phyloP scores from a whole-genome alignment of 164 flowering plant species.

The Umbellularia californica region DNA sequence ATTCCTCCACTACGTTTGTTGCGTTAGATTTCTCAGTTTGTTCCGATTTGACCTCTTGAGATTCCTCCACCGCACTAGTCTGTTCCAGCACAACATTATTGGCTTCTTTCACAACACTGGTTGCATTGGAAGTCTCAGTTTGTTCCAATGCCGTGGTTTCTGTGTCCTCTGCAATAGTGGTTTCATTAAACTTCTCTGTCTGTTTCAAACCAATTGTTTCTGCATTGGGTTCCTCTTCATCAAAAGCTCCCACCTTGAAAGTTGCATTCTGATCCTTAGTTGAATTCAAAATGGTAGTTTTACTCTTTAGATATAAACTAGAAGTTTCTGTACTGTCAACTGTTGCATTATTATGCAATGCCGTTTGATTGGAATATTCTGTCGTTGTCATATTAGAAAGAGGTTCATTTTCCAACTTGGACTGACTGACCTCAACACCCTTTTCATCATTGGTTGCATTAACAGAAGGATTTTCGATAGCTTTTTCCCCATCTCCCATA shows the following conservation, averaged over 20 bases:
- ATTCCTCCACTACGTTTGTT: slow-evolving; percentile 5
- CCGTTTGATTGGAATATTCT: slow-evolving; percentile 26
- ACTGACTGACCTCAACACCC: slow-evolving; percentile 10
- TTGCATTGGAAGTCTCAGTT: slow-evolving; percentile 8
- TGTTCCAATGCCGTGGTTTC: slow-evolving; percentile 9
- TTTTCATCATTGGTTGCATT: slow-evolving; percentile 24
- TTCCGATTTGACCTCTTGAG: slow-evolving; percentile 1
- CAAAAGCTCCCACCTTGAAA: slow-evolving; percentile 1
- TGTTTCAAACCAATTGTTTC: slow-evolving; percentile 19
- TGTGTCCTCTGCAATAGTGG: slow-evolving; percentile 2
- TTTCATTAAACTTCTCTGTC: slow-evolving; percentile 20
- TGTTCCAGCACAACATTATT: slow-evolving; percentile 10
- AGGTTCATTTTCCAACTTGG: slow-evolving; percentile 14
- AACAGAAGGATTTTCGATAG: slow-evolving; percentile 15
- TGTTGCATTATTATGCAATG: slow-evolving; percentile 15
- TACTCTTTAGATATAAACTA: slow-evolving; percentile 16
- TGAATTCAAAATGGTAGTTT: slow-evolving; percentile 1
- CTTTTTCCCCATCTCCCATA: slow-evolving; percentile 7
- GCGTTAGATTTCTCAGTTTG: slow-evolving; percentile 23
- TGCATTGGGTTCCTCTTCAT: slow-evolving; percentile 18
- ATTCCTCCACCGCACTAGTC: slow-evolving; percentile 3
- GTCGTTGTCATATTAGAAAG: slow-evolving; percentile 9
- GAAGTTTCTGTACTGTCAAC: slow-evolving; percentile 10
- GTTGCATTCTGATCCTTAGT: slow-evolving; percentile 20
- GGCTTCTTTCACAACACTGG: not conserved